phyloP scores from a whole-genome alignment of 179 eudicot genomes.

The Dionaea muscipula region DNA sequence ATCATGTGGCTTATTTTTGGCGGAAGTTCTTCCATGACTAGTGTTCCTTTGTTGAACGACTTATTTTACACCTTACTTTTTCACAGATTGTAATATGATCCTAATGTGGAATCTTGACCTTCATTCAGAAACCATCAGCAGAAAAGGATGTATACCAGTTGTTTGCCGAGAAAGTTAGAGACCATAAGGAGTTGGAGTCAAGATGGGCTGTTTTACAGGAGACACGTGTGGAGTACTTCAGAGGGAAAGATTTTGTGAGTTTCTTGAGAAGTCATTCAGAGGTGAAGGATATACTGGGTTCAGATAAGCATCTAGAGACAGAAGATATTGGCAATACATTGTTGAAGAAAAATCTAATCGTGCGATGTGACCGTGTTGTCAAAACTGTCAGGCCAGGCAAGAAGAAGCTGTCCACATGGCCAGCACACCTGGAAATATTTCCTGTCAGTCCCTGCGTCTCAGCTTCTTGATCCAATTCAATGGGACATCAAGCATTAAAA shows the following conservation, averaged over 20 bases:
- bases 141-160: slow-evolving; percentile 68
- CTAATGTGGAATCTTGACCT: not conserved
- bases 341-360: slow-evolving; percentile 66
- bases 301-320: slow-evolving; percentile 48
- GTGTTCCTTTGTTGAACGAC: too few species aligned
- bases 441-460: slow-evolving; percentile 35
- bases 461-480: not conserved
- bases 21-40: too few species aligned
- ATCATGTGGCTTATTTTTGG: too few species aligned
- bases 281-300: slow-evolving; percentile 57
- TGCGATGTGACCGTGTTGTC: slow-evolving; percentile 93
- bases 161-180: slow-evolving; percentile 91
- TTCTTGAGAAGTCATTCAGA: slow-evolving; percentile 76
- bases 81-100: not conserved
- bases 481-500: not conserved
- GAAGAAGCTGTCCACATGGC: slow-evolving; percentile 95
- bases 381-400: slow-evolving; percentile 96
- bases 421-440: slow-evolving; percentile 88
- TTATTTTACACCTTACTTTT: not conserved
- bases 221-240: slow-evolving; percentile 95
- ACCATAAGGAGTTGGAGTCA: slow-evolving; percentile 81
- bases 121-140: slow-evolving; percentile 63
- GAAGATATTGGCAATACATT: slow-evolving; percentile 75
- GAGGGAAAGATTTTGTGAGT: slow-evolving; percentile 84
- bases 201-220: slow-evolving; percentile 98